Evolutionary conservation across 805 yeast genomes (phyloP).

Genomic region (Vanderwaltozyma yarrowii): DNA sequence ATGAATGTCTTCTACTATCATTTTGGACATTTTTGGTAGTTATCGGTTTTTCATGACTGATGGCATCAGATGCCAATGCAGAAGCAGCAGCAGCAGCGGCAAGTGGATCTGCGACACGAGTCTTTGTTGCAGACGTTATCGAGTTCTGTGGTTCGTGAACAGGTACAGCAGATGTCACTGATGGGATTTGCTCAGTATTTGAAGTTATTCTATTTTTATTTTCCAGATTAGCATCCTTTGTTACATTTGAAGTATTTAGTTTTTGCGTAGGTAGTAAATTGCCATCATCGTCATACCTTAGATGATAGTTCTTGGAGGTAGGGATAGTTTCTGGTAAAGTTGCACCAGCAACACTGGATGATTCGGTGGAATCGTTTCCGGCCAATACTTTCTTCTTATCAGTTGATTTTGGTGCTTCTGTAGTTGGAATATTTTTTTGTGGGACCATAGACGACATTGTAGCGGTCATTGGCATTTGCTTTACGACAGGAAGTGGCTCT

Average conservation of each 20-base stretch:
- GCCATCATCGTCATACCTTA: slow-evolving; percentile 9
- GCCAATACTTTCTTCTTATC: too few relatives aligned
- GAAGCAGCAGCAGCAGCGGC: slow-evolving; percentile 5
- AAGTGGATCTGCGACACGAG: background rate
- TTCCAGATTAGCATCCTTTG: background rate
- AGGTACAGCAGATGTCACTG: background rate
- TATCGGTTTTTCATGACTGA: background rate
- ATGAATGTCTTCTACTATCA: background rate
- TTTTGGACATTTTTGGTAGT: background rate
- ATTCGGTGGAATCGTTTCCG: background rate
- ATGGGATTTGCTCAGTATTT: too few relatives aligned
- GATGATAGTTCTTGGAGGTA: slow-evolving; percentile 21
- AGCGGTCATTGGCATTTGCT: background rate
- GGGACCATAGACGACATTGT: background rate
- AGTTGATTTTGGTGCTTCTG: too few relatives aligned
- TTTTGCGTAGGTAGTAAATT: background rate
- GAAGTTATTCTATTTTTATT: background rate
- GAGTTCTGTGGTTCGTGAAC: too few relatives aligned
- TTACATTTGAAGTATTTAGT: background rate
- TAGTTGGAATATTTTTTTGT: background rate
- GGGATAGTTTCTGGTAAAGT: slow-evolving; percentile 25
- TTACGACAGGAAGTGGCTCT: background rate
- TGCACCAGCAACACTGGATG: slow-evolving; percentile 21
- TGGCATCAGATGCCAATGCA: slow-evolving; percentile 1
- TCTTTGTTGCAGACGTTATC: background rate